phyloP scores from a whole-genome alignment of 1,284 basidiomycete species.

The Tranzscheliella williamsii region DNA sequence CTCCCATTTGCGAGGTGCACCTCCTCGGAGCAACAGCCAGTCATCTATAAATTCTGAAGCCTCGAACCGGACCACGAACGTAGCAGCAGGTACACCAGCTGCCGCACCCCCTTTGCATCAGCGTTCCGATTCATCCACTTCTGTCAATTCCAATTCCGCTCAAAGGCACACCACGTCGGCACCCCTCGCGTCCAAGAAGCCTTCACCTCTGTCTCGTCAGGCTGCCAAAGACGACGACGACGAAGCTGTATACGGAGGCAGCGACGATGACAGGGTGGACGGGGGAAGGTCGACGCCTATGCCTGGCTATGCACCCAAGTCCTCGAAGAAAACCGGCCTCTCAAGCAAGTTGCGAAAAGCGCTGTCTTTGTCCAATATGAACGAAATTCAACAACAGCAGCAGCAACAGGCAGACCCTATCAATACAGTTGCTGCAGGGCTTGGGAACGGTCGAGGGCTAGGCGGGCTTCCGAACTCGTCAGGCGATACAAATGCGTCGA shows the following conservation, averaged over 20 bases:
- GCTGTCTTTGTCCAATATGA: constrained; percentile 48
- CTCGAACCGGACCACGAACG: constrained; percentile 15
- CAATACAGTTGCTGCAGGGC: background rate
- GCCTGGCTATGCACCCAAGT: constrained; percentile 36
- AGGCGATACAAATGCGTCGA: constrained; percentile 48
- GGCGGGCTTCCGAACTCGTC: constrained; percentile 40
- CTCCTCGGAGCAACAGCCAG: constrained; percentile 35
- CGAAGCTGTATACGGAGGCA: constrained; percentile 44
- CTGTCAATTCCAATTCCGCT: constrained; percentile 11
- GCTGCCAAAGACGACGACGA: constrained; percentile 43
- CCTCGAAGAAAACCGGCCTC: constrained; percentile 46
- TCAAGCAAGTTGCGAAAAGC: constrained; percentile 53
- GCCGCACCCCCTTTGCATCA: constrained; percentile 10
- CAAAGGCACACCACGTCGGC: constrained; percentile 1
- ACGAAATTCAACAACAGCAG: constrained; percentile 23
- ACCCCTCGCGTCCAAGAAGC: constrained; percentile 33
- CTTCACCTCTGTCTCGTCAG: constrained; percentile 49
- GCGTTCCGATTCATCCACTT: constrained; percentile 22
- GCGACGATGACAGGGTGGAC: constrained; percentile 45
- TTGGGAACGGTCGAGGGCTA: constrained; percentile 14
- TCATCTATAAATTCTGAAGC: constrained; percentile 22
- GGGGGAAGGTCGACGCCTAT: constrained; percentile 43
- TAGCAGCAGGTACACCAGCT: constrained; percentile 3
- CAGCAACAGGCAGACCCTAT: constrained; percentile 7
- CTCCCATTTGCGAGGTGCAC: constrained; percentile 26